Base-by-base conservation (phyloP, 306 rosid genomes). In the Cicer arietinum region DNA sequence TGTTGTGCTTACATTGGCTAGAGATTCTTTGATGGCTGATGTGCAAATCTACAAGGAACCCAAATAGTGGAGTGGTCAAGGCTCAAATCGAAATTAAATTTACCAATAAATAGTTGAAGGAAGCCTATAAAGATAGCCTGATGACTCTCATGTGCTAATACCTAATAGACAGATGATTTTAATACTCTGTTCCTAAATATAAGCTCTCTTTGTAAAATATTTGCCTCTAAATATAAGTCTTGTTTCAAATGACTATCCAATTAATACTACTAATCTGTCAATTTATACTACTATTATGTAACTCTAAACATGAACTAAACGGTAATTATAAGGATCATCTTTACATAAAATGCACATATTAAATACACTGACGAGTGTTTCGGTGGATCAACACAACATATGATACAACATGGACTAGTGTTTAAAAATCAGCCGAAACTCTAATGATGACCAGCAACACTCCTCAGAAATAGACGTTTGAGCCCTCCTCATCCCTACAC, bases 1-100 rank as follows among this genome's bases (percentile, higher is more conserved):
- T 74, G 58, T 78, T 79, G 43, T 61, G 81, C 98, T 90, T 94
- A 94, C 98, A 91, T 83, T 94, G 82, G 88, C 84, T 75, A 94
- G 74, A 74, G 98, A 94, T 84, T 90, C 96, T 81, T 84, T 85
- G 78, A 94, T 73, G 56, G 96, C 98, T 1, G 91, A 86, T 8
- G 89, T 85, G 84, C 96, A 94, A 57, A 94, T 86, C 98, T 94
- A 86, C 90, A 94, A 25, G 72, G 39, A 41, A 52, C 1, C 0
- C 64, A 67, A 43, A 46, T 22, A 69, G 68, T 0, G 50, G 61
- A 73, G 58, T 0, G 65, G 78, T 77, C 11, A 73, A 66, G 54
- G 68, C 73, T 45, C 37, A 5, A 73, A 63, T 56, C 50, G 70
- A 65, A 66, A 64, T 63, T 50, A 59, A 61, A 53, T 51, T 40